Evolutionary conservation across 495 filamentous ascomycete genomes (phyloP).

Genomic region (Hypomontagnella submonticulosa): DNA sequence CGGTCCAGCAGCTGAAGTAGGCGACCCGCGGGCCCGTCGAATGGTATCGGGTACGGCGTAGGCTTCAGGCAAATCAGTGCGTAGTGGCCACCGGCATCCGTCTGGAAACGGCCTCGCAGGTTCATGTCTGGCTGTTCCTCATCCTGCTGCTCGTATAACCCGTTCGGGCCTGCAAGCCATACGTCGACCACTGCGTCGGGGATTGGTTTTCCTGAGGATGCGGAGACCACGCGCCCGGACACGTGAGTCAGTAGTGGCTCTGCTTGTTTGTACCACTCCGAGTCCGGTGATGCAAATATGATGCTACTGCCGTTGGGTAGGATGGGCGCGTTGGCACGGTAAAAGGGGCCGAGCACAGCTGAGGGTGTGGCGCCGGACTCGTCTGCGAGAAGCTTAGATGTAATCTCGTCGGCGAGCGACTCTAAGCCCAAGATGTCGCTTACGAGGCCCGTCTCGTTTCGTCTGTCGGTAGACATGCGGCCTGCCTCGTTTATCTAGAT

Average conservation of each 20-base stretch:
- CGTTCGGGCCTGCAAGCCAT: constrained; percentile 82
- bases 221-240: constrained; percentile 71
- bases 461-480: constrained; percentile 73
- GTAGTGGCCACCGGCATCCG: constrained; percentile 72
- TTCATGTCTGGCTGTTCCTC: constrained; percentile 76
- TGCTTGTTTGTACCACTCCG: constrained; percentile 53
- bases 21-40: constrained; percentile 69
- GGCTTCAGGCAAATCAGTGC: constrained; percentile 74
- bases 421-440: constrained; percentile 80
- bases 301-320: constrained; percentile 73
- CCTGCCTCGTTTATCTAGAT: constrained; percentile 76
- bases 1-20: constrained; percentile 69
- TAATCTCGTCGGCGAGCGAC: constrained; percentile 81
- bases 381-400: constrained; percentile 63
- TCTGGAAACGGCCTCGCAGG: constrained; percentile 75
- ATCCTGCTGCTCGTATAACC: constrained; percentile 85
- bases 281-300: constrained; percentile 47
- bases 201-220: constrained; percentile 66
- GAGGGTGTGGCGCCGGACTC: constrained; percentile 69
- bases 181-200: constrained; percentile 74
- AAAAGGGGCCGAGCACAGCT: constrained; percentile 82
- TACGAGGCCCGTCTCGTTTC: constrained; percentile 78
- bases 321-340: constrained; percentile 73
- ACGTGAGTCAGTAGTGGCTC: constrained; percentile 69
- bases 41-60: constrained; percentile 76